phyloP scores from a whole-genome alignment of 495 filamentous ascomycete species.

The Aspergillus funiculosus region DNA sequence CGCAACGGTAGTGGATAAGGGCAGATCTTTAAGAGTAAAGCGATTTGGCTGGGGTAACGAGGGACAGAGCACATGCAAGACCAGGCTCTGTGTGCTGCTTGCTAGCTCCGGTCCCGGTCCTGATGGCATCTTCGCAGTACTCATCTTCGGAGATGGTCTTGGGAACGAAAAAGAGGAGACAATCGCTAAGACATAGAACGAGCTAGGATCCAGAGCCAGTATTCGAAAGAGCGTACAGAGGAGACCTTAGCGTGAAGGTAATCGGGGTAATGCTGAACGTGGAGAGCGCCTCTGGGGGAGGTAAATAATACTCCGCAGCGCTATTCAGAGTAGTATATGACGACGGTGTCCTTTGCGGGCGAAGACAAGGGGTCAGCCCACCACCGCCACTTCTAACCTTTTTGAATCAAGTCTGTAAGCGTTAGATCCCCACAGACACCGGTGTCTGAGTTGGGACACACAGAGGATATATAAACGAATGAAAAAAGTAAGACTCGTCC shows the following conservation, averaged over 20 bases:
- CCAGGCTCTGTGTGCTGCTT: constrained; percentile 30
- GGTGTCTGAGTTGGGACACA: too few species aligned
- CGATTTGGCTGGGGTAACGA: constrained; percentile 50
- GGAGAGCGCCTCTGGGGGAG: background rate
- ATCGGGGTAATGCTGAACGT: background rate
- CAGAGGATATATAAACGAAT: too few species aligned
- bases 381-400: too few species aligned
- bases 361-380: background rate
- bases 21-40: constrained; percentile 48
- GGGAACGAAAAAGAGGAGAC: too few species aligned
- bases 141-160: constrained; percentile 2
- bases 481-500: background rate
- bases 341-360: constrained; percentile 12
- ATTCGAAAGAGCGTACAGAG: too few species aligned
- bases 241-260: too few species aligned
- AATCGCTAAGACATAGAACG: too few species aligned
- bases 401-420: too few species aligned
- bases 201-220: too few species aligned
- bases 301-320: too few species aligned
- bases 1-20: constrained; percentile 51
- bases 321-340: constrained; percentile 3
- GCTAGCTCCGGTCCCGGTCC: constrained; percentile 1
- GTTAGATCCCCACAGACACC: too few species aligned
- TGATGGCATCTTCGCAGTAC: background rate
- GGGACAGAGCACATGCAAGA: constrained; percentile 60